Percentiles rank a stretch among this genome's conserved stretches.
Evolutionary conservation across 2,329 filamentous ascomycete genomes (phyloP).

Genomic region (Colletotrichum abscissum): DNA sequence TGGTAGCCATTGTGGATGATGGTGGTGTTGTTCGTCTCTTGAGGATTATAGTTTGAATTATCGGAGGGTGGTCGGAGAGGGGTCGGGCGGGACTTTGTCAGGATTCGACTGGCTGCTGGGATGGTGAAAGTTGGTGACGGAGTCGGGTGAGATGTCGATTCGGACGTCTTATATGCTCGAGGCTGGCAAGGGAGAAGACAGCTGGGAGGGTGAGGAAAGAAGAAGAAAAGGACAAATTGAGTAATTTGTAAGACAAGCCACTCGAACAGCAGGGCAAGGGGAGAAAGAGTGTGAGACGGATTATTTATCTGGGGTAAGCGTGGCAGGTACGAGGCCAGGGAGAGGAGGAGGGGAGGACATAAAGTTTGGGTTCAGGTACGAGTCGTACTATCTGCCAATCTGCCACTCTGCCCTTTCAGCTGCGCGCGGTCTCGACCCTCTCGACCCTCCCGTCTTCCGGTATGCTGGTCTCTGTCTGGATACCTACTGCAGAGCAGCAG

Average conservation of each 20-base stretch:
- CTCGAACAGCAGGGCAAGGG: conserved; percentile 3
- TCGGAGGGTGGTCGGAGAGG: conserved; percentile 9
- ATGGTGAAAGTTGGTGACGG: conserved; percentile 5
- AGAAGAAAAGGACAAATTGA: conserved; percentile 16
- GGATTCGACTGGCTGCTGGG: conserved; percentile 10
- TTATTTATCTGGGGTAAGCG: conserved; percentile 35
- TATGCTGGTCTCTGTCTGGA: not conserved
- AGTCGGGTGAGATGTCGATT: not conserved
- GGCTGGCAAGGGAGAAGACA: conserved; percentile 25
- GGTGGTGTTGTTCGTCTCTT: not conserved
- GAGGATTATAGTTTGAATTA: not conserved
- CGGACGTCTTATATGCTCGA: conserved; percentile 20
- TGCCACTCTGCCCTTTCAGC: conserved; percentile 1
- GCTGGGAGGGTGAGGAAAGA: conserved; percentile 2
- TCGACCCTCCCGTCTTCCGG: not conserved
- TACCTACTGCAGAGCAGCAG: not conserved
- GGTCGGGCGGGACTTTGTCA: not conserved
- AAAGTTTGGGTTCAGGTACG: conserved; percentile 31
- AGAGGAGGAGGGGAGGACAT: conserved; percentile 5
- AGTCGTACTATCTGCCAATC: conserved; percentile 30
- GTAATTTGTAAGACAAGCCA: conserved; percentile 29
- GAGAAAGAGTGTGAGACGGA: conserved; percentile 11
- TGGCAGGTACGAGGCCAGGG: conserved; percentile 29
- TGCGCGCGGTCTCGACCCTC: not conserved
- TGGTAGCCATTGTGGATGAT: conserved; percentile 42